Conservation (phyloP, 1,139 yeast genomes). For the Hyphopichia fennica region DNA sequence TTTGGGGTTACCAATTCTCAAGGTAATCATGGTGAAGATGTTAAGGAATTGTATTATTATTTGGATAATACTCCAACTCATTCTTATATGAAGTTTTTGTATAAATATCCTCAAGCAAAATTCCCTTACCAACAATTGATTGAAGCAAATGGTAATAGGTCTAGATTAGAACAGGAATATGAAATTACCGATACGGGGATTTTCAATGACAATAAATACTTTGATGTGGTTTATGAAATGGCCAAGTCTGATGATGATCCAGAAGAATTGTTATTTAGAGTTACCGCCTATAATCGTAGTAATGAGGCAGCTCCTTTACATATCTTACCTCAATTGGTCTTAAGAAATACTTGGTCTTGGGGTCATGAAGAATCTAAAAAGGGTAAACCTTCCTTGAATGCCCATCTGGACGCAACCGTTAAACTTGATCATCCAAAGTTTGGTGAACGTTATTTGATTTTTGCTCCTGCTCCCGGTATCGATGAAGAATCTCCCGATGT, state of each 20-base stretch:
- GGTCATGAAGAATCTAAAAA: conserved; percentile 55
- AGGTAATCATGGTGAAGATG: conserved; percentile 97
- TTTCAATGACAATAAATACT: conserved; percentile 78
- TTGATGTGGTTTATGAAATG: conserved; percentile 88
- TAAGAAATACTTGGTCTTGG: conserved; percentile 95
- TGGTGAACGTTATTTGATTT: conserved; percentile 69
- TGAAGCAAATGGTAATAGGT: conserved; percentile 64
- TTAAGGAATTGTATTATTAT: conserved; percentile 78
- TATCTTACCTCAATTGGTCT: conserved; percentile 80
- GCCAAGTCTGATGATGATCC: conserved; percentile 85
- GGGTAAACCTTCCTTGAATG: conserved; percentile 53
- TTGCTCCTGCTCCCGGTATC: conserved; percentile 89
- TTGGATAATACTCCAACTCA: conserved; percentile 93
- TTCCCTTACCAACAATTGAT: conserved; percentile 82
- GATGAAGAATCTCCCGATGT: conserved; percentile 61
- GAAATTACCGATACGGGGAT: conserved; percentile 77
- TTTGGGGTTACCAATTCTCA: conserved; percentile 92
- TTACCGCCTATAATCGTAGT: conserved; percentile 89
- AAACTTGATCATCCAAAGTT: conserved; percentile 69
- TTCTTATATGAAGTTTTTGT: conserved; percentile 87
- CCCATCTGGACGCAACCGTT: conserved; percentile 47
- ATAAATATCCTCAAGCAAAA: conserved; percentile 85
- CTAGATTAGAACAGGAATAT: conserved; percentile 65
- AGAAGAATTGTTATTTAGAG: conserved; percentile 76
- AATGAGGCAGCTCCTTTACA: conserved; percentile 85